Evolutionary conservation across 441 rosid species (phyloP).

Genomic region (Biscutella auriculata): DNA sequence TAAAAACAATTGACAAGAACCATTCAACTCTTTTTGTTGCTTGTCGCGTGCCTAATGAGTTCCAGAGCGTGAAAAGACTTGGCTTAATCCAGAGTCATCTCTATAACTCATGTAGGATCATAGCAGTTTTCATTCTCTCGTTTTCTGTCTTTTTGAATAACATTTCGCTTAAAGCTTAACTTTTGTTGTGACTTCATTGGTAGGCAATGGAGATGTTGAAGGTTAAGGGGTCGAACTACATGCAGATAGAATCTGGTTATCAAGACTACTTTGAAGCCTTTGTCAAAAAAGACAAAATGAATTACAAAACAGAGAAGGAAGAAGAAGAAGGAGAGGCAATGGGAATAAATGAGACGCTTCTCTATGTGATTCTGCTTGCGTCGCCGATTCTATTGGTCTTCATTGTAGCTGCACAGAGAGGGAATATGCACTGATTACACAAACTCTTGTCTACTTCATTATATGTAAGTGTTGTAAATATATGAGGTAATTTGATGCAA

Average conservation of each 20-base stretch:
- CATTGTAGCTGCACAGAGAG: constrained; percentile 42
- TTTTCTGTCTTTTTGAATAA: neutral
- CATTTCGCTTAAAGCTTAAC: neutral
- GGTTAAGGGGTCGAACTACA: constrained; percentile 37
- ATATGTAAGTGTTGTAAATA: constrained; percentile 6
- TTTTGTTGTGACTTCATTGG: too few relatives aligned
- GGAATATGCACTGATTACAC: constrained; percentile 24
- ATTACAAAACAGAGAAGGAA: constrained; percentile 17
- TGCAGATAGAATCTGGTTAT: constrained; percentile 35
- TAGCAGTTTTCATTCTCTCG: neutral
- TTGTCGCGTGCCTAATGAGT: neutral
- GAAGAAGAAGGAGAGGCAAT: constrained; percentile 28
- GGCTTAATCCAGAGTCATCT: neutral
- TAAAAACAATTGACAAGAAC: neutral
- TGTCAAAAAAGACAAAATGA: constrained; percentile 33
- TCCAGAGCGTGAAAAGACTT: neutral
- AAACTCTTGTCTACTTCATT: neutral
- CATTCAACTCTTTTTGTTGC: neutral
- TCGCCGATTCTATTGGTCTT: constrained; percentile 58
- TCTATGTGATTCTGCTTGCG: constrained; percentile 46
- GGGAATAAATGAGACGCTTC: constrained; percentile 43
- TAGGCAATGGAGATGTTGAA: constrained; percentile 85
- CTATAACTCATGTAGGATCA: neutral
- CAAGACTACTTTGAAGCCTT: constrained; percentile 61
- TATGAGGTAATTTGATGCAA: constrained; percentile 5